Percentiles rank a stretch among this genome's conserved stretches.
Evolutionary conservation across 2,329 filamentous ascomycete genomes (phyloP).

Genomic region (Tricladium varicosporioides): DNA sequence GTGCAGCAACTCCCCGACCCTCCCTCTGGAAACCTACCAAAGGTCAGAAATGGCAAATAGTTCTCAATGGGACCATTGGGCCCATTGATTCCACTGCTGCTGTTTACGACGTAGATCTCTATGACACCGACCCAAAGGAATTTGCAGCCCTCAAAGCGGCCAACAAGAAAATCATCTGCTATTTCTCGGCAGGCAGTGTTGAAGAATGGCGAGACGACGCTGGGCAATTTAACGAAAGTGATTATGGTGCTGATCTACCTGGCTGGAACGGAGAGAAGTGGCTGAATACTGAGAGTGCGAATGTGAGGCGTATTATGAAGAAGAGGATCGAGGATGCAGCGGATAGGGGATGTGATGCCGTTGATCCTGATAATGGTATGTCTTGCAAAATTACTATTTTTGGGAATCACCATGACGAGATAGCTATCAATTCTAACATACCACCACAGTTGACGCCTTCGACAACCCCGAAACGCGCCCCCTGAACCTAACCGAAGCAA

Average conservation of each 20-base stretch:
- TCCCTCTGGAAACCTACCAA: conserved; percentile 9
- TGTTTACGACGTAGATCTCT: conserved; percentile 23
- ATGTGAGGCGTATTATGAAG: conserved; percentile 38
- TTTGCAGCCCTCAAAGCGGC: conserved; percentile 46
- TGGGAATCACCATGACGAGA: conserved; percentile 40
- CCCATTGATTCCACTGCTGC: conserved; percentile 2
- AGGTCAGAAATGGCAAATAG: conserved; percentile 14
- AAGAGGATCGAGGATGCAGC: conserved; percentile 45
- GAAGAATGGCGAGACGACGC: conserved; percentile 60
- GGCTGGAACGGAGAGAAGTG: conserved; percentile 67
- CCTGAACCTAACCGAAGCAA: conserved; percentile 52
- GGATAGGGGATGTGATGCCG: conserved; percentile 62
- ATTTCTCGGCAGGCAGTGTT: conserved; percentile 69
- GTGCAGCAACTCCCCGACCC: too few relatives aligned
- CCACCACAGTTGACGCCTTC: too few relatives aligned
- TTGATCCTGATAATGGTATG: conserved; percentile 69
- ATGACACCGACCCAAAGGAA: conserved; percentile 42
- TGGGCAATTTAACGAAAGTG: conserved; percentile 48
- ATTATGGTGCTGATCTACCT: conserved; percentile 56
- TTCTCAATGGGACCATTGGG: conserved; percentile 6
- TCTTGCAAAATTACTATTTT: background rate
- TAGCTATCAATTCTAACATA: too few relatives aligned
- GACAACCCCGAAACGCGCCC: too few relatives aligned
- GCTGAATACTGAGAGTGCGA: conserved; percentile 56
- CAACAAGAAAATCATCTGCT: conserved; percentile 66